A percentile compares a stretch with the other conserved stretches of the same genome.
These are phyloP conservation scores for Apostasia ramifera DNA, from an alignment of 106 monocot genomes.

Conservation along the genomic window DNA sequence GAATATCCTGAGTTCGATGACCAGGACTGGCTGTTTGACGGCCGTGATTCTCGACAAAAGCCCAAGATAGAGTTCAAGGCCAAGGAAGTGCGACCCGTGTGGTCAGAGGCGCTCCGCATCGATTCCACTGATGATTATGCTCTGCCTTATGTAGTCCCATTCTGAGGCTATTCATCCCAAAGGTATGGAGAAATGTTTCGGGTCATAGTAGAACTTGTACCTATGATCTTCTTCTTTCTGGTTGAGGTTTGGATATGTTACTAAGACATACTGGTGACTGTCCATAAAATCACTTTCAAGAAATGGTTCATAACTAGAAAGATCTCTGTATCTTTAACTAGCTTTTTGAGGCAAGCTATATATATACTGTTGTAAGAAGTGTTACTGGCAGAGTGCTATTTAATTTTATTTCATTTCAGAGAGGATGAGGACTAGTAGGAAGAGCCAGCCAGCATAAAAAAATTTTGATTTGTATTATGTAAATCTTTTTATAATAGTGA, in stretches of 20 bases:
- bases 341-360: too few relatives aligned
- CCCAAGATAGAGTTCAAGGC: conserved; percentile 9
- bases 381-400: too few relatives aligned
- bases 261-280: too few relatives aligned
- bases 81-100: conserved; percentile 32
- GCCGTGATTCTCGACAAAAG: conserved; percentile 8
- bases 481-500: conserved; percentile 31
- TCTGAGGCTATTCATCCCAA: conserved; percentile 22
- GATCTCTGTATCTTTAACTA: too few relatives aligned
- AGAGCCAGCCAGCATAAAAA: conserved; percentile 9
- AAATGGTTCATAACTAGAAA: too few relatives aligned
- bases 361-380: too few relatives aligned
- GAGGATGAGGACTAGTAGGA: too few relatives aligned
- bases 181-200: conserved; percentile 11
- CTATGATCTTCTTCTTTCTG: too few relatives aligned
- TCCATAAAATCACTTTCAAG: too few relatives aligned
- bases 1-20: conserved; percentile 43
- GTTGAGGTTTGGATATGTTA: too few relatives aligned
- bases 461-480: conserved; percentile 78
- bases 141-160: conserved; percentile 76
- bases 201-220: background rate
- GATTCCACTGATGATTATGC: conserved; percentile 46
- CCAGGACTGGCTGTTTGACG: conserved; percentile 53
- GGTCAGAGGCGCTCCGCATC: conserved; percentile 43
- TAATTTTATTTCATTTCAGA: too few relatives aligned